Evolutionary conservation across 1,284 basidiomycete genomes (phyloP).

Genomic region (Prillingera fragicola): DNA sequence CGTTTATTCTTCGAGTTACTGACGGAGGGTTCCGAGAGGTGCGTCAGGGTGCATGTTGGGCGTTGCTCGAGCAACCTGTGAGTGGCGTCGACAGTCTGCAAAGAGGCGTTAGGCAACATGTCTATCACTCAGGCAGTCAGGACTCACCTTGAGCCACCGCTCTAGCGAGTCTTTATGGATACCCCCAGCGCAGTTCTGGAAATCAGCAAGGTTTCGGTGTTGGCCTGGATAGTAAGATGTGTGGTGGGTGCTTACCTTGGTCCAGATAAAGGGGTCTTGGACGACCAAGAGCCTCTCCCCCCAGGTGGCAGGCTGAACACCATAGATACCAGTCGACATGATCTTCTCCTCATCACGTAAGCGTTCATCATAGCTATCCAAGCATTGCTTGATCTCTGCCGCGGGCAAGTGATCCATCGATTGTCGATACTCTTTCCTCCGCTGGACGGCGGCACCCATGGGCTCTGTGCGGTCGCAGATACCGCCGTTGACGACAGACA

Average conservation of each 20-base stretch:
- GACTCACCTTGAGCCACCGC: constrained; percentile 8
- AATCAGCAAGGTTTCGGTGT: background rate
- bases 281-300: constrained; percentile 33
- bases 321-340: constrained; percentile 30
- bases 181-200: constrained; percentile 22
- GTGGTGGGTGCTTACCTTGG: constrained; percentile 47
- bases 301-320: constrained; percentile 39
- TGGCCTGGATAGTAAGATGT: background rate
- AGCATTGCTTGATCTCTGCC: background rate
- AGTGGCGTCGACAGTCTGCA: background rate
- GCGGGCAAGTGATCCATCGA: background rate
- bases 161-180: constrained; percentile 9
- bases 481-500: constrained; percentile 39
- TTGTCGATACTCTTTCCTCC: background rate
- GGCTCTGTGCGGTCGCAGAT: constrained; percentile 13
- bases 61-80: background rate
- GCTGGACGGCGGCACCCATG: background rate
- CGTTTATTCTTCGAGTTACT: too few species aligned
- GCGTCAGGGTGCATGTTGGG: too few species aligned
- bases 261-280: constrained; percentile 47
- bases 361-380: constrained; percentile 1
- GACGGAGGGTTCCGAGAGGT: too few species aligned
- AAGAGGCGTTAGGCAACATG: background rate
- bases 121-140: too few species aligned
- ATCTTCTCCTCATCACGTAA: constrained; percentile 11